Evolutionary conservation across 2,329 filamentous ascomycete species (phyloP).

Genomic region (Hypoxylon sp.): DNA sequence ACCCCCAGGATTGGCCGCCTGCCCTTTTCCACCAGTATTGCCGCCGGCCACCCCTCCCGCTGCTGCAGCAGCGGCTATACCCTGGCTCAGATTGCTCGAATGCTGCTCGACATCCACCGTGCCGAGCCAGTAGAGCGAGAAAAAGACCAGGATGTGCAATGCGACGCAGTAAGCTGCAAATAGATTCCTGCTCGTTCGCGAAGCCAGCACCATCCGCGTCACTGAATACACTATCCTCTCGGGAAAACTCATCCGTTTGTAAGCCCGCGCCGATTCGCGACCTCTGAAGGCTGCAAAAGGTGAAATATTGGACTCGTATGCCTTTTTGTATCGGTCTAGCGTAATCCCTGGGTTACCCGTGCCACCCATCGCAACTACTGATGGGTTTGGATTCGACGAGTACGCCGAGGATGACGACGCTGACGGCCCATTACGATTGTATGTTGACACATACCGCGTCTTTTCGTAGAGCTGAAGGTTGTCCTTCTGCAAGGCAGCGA

Average conservation of each 20-base stretch:
- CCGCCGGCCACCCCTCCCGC: slow-evolving; percentile 57
- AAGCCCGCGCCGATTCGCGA: slow-evolving; percentile 90
- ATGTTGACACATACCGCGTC: slow-evolving; percentile 94
- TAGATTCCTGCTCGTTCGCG: slow-evolving; percentile 89
- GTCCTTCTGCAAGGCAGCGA: slow-evolving; percentile 93
- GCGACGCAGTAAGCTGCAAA: slow-evolving; percentile 94
- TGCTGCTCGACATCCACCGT: slow-evolving; percentile 75
- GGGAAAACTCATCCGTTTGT: slow-evolving; percentile 92
- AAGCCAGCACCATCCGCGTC: slow-evolving; percentile 91
- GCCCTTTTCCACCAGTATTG: slow-evolving; percentile 54
- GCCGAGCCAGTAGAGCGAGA: slow-evolving; percentile 88
- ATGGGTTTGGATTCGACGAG: slow-evolving; percentile 80
- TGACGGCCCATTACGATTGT: slow-evolving; percentile 79
- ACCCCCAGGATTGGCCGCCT: slow-evolving; percentile 63
- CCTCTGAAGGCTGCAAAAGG: slow-evolving; percentile 96
- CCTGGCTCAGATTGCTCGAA: slow-evolving; percentile 69
- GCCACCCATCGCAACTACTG: slow-evolving; percentile 74
- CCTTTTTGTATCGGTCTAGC: slow-evolving; percentile 88
- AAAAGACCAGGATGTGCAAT: slow-evolving; percentile 89
- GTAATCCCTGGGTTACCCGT: slow-evolving; percentile 72
- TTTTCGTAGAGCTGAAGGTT: slow-evolving; percentile 98
- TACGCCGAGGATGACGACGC: slow-evolving; percentile 75
- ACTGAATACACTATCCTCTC: slow-evolving; percentile 92
- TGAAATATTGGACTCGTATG: slow-evolving; percentile 95
- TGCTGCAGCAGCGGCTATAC: slow-evolving; percentile 62